phyloP scores from a whole-genome alignment of 2,329 filamentous ascomycete genomes.

The Penicillium thymicola region DNA sequence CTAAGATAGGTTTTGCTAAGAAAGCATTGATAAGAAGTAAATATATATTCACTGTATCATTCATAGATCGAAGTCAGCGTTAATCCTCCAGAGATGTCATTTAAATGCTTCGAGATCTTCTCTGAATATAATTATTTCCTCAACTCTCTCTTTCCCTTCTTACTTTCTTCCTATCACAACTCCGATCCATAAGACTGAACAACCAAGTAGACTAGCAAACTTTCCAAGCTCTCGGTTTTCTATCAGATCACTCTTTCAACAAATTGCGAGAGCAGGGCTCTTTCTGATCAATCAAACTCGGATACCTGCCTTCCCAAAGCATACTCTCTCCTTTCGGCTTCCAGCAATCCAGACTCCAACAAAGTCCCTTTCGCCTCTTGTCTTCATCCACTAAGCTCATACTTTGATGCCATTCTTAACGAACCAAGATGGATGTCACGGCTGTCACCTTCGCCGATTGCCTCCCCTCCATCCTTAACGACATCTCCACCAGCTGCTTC shows the following conservation, averaged over 20 bases:
- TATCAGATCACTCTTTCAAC: neutral
- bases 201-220: neutral
- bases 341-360: neutral
- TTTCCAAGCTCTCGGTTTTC: neutral
- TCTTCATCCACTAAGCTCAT: neutral
- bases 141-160: neutral
- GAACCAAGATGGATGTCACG: slow-evolving; percentile 56
- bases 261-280: neutral
- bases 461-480: slow-evolving; percentile 55
- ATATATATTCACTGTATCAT: neutral
- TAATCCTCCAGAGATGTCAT: neutral
- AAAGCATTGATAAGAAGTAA: neutral
- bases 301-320: neutral
- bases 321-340: neutral
- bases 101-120: neutral
- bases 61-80: neutral
- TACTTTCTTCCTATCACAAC: neutral
- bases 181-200: neutral
- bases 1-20: neutral
- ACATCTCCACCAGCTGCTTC: slow-evolving; percentile 59
- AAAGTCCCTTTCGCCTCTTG: neutral
- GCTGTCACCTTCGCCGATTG: slow-evolving; percentile 48
- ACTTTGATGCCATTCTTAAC: neutral
- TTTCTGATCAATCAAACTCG: neutral
- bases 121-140: neutral